Base-by-base conservation (phyloP, 805 yeast species). In the Teunomyces tritomae region DNA sequence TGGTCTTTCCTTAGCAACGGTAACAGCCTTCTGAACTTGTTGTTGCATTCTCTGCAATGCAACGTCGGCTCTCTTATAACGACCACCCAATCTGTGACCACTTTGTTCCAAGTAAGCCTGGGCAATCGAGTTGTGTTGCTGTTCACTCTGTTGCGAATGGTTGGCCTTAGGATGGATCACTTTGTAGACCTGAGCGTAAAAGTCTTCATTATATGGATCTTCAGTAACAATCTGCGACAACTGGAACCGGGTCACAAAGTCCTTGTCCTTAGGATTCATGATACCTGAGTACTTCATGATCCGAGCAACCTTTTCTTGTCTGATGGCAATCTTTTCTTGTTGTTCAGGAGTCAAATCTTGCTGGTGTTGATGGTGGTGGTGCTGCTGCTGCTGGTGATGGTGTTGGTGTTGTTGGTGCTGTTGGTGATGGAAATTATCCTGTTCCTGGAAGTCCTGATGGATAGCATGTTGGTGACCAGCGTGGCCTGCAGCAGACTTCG, bases 11-110 rank as follows among this genome's bases (percentile, higher is more conserved):
- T 89, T 88, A 20, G 97, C 99, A 34, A 89, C 92, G 46, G 92
- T 87, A 13, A 92, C 97, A 11, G 98, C 98, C 60, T 87, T 89
- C 62, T 90, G 95, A 45, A 92, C 96, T 72, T 92, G 98, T 65
- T 90, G 96, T 71, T 92, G 97, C 96, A 94, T 89, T 76, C 97
- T 84, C 73, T 89, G 96, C 59, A 91, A 77, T 1, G 96, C 97
- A 54, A 89, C 83, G 66, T 89, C 96, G 7, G 91, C 92, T 64
- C 92, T 77, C 68, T 84, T 86, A 53, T 83, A 76, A 65, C 90
- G 82, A 44, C 95, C 95, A 58, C 96, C 96, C 48, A 88, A 73
- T 68, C 94, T 81, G 68, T 89, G 96, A 45, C 96, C 96, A 49
- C 96, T 85, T 64, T 87, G 95, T 60, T 89, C 94, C 62, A 90